Base-by-base conservation (phyloP, 1,139 yeast species). In the Debaryomyces fabryi region DNA sequence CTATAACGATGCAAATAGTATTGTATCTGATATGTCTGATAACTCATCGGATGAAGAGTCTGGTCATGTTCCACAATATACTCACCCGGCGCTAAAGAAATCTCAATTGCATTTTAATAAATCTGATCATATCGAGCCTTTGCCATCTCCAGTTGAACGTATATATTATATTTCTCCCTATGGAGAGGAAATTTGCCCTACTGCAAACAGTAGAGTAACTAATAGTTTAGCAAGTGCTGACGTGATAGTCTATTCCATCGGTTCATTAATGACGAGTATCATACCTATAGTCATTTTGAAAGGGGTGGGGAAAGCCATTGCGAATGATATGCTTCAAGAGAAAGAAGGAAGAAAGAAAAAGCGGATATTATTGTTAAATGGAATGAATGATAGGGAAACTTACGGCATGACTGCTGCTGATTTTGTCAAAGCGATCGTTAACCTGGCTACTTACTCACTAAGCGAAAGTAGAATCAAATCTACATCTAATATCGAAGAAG, bases 231-330 rank as follows among this genome's bases (percentile, higher is more conserved):
- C 76, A 18, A 62, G 71, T 9, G 73, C 88, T 0, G 80, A 85
- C 44, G 76, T 80, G 12, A 67, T 91, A 0, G 73, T 92, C 0
- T 90, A 85, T 60, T 88, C 96, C 0, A 87, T 92, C 50, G 97
- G 97, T 1, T 88, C 96, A 2, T 70, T 92, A 39, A 87, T 88
- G 86, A 91, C 97, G 0, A 88, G 96, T 49, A 81, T 88, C 7
- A 70, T 89, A 2, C 97, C 97, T 0, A 83, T 90, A 0, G 69
- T 90, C 3, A 79, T 89, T 9, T 69, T 89, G 5, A 82, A 82
- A 49, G 96, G 96, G 1, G 78, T 89, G 20, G 95, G 92, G 0
- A 76, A 74, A 40, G 82, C 88, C 1, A 73, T 76, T 40, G 71
- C 73, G n/a, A 59, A 53, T 13, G 68, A 77, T 74, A 39, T 56